phyloP scores from a whole-genome alignment of 148 eudicot genomes.

The Nyssa sinensis region DNA sequence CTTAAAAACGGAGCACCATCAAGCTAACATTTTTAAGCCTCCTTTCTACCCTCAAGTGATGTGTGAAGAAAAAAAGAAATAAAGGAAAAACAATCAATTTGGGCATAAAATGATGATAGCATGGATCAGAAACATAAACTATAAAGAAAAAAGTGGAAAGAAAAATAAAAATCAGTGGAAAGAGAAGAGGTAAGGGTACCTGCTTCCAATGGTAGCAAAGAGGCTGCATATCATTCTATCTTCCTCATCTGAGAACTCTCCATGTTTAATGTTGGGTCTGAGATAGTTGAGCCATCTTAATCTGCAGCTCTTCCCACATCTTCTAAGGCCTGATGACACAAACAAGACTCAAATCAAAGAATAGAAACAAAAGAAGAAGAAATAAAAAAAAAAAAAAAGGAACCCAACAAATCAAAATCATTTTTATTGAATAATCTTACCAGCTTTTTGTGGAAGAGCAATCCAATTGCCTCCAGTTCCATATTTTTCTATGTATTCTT shows the following conservation, averaged over 20 bases:
- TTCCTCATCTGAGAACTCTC: constrained; percentile 73
- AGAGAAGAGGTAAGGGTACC: constrained; percentile 31
- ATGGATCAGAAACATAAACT: neutral
- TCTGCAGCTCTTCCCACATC: constrained; percentile 88
- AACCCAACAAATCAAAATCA: neutral
- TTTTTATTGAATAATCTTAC: constrained; percentile 17
- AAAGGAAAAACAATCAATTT: neutral
- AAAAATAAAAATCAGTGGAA: too few relatives aligned
- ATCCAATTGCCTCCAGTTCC: constrained; percentile 85
- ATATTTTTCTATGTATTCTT: constrained; percentile 51
- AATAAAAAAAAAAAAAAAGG: too few relatives aligned
- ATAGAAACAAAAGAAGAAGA: neutral
- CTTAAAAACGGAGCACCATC: too few relatives aligned
- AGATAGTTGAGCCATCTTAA: constrained; percentile 82
- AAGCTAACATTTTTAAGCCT: too few relatives aligned
- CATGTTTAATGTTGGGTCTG: constrained; percentile 80
- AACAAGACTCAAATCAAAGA: neutral
- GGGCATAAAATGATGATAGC: neutral
- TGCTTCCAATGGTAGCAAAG: constrained; percentile 79
- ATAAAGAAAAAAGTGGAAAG: neutral
- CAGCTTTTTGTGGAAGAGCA: constrained; percentile 79
- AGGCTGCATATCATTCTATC: constrained; percentile 65
- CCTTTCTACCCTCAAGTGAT: neutral
- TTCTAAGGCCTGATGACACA: constrained; percentile 46
- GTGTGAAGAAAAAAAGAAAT: neutral